Percentiles rank a stretch among this genome's conserved stretches.
These are phyloP conservation scores for Centella asiatica DNA, from an alignment of 129 eudicot genomes.

Conservation along the genomic window DNA sequence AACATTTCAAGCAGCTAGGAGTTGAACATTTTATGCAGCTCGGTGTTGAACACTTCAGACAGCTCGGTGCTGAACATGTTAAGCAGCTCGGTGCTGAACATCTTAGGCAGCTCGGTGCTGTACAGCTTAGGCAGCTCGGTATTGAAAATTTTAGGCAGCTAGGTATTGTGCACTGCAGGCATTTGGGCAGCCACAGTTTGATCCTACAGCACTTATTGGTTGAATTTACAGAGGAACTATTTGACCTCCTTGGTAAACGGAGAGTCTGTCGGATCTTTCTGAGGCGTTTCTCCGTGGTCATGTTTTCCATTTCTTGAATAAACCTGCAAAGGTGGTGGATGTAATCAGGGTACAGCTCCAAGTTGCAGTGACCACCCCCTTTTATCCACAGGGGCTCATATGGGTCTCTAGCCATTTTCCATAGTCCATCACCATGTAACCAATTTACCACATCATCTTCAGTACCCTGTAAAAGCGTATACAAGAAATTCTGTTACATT, in stretches of 20 bases:
- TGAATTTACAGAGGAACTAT: slow-evolving; percentile 14
- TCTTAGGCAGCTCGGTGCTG: slow-evolving; percentile 21
- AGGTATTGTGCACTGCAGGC: slow-evolving; percentile 27
- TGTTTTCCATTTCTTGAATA: slow-evolving; percentile 85
- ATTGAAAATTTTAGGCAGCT: slow-evolving; percentile 21
- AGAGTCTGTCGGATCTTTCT: slow-evolving; percentile 52
- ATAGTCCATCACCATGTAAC: slow-evolving; percentile 81
- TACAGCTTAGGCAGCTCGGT: slow-evolving; percentile 8
- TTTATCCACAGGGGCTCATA: slow-evolving; percentile 97
- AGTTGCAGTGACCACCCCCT: slow-evolving; percentile 98
- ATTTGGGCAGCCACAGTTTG: slow-evolving; percentile 31
- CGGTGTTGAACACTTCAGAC: no score
- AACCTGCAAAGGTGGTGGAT: slow-evolving; percentile 77
- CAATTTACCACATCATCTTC: slow-evolving; percentile 95
- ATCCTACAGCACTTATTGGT: slow-evolving; percentile 36
- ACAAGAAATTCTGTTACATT: background rate
- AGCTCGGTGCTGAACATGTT: slow-evolving; percentile 24
- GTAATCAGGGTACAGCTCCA: slow-evolving; percentile 94
- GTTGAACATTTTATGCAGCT: slow-evolving; percentile 25
- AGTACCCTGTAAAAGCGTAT: slow-evolving; percentile 56
- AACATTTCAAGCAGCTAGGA: slow-evolving; percentile 25
- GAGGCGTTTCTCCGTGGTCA: slow-evolving; percentile 58
- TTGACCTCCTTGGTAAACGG: slow-evolving; percentile 26
- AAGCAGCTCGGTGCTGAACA: slow-evolving; percentile 24
- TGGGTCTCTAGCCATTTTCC: slow-evolving; percentile 86